Evolutionary conservation across 106 monocot genomes (phyloP).

Genomic region (Phalaenopsis aphrodite): DNA sequence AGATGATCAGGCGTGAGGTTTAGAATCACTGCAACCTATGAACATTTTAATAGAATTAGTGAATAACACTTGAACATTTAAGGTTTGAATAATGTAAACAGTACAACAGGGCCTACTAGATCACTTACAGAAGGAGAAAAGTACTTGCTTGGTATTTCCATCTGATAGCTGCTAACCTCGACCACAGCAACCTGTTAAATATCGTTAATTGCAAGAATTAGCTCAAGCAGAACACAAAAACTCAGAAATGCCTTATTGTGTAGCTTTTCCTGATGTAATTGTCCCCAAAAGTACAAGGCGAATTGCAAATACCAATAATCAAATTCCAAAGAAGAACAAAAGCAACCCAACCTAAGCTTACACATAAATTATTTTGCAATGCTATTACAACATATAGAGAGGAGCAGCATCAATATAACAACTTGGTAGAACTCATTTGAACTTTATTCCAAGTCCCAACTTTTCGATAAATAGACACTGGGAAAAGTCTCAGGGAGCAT

Average conservation of each 20-base stretch:
- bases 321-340: not conserved
- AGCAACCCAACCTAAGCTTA: not conserved
- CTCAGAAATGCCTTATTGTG: not conserved
- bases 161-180: conserved; percentile 52
- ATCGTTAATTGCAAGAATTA: not conserved
- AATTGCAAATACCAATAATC: not conserved
- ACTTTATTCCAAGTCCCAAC: not conserved
- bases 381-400: not conserved
- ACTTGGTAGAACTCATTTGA: not conserved
- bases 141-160: conserved; percentile 36
- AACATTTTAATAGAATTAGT: conserved; percentile 4
- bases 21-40: conserved; percentile 36
- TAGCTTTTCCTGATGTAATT: not conserved
- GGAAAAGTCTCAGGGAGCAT: no score
- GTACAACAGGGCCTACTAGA: not conserved
- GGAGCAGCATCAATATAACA: not conserved
- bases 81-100: not conserved
- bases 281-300: not conserved
- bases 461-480: no score
- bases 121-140: conserved; percentile 40
- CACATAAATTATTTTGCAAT: not conserved
- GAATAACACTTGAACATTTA: conserved; percentile 1
- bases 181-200: conserved; percentile 37
- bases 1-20: conserved; percentile 60
- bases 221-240: not conserved